These are phyloP conservation scores for Lachancea fermentati DNA, from an alignment of 805 yeast species.

Conservation along the genomic window DNA sequence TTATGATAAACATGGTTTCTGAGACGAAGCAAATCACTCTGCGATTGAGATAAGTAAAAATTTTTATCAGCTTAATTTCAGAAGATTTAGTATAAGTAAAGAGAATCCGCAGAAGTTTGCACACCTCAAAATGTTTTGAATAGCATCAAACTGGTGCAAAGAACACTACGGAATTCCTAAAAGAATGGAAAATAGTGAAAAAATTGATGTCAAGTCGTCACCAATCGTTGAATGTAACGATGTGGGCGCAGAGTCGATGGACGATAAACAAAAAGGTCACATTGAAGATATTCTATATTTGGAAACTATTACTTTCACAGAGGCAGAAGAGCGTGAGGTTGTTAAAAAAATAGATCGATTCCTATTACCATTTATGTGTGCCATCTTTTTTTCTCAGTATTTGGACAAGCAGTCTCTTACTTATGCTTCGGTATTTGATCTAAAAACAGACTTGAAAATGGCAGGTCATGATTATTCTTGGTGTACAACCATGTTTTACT, in stretches of 20 bases:
- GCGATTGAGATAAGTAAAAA: too few relatives aligned
- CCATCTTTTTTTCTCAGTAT: slow-evolving; percentile 2
- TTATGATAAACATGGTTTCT: too few relatives aligned
- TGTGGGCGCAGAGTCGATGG: neutral
- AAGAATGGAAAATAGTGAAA: too few relatives aligned
- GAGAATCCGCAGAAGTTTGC: too few relatives aligned
- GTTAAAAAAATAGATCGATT: slow-evolving; percentile 2
- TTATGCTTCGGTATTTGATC: slow-evolving; percentile 40
- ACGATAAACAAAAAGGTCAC: neutral
- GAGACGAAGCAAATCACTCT: too few relatives aligned
- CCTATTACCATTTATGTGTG: slow-evolving; percentile 2
- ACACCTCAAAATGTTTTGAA: too few relatives aligned
- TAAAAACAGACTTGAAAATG: slow-evolving; percentile 35
- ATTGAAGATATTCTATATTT: neutral
- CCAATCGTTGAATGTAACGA: neutral
- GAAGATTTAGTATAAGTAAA: too few relatives aligned
- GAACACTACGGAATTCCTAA: too few relatives aligned
- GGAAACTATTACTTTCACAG: slow-evolving; percentile 1
- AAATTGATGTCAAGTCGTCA: too few relatives aligned
- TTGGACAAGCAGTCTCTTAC: slow-evolving; percentile 26
- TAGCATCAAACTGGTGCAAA: too few relatives aligned
- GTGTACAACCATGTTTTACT: slow-evolving; percentile 34
- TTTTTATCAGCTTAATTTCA: too few relatives aligned
- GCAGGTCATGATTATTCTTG: slow-evolving; percentile 33
- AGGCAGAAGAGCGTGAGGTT: slow-evolving; percentile 6